Evolutionary conservation across 768 basidiomycete species (phyloP).

Genomic region (Lyophyllum decastes): DNA sequence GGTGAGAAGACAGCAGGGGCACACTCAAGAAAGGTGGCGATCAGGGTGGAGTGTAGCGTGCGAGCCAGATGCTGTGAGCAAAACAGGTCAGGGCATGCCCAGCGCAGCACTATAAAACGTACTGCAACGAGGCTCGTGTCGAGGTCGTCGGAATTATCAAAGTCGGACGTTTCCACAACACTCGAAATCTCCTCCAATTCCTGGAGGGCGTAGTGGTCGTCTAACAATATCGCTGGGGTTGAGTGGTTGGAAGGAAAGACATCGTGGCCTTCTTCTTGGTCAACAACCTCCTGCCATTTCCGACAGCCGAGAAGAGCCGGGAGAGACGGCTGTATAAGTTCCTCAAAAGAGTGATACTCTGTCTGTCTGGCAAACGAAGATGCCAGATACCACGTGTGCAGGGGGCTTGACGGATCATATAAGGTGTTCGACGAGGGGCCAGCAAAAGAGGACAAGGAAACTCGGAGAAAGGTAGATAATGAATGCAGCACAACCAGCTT

Average conservation of each 20-base stretch:
- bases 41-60: conserved; percentile 74
- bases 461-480: conserved; percentile 63
- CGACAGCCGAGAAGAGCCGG: conserved; percentile 6
- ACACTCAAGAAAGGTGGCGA: conserved; percentile 85
- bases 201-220: conserved; percentile 5
- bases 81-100: not conserved
- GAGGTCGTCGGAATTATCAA: conserved; percentile 1
- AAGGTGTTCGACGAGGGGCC: conserved; percentile 4
- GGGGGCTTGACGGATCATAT: conserved; percentile 2
- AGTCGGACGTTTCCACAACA: conserved; percentile 3
- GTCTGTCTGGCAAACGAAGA: conserved; percentile 54
- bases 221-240: not conserved
- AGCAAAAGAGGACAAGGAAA: conserved; percentile 37
- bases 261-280: conserved; percentile 36
- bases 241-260: conserved; percentile 29
- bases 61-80: conserved; percentile 61
- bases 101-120: not conserved
- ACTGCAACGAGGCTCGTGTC: conserved; percentile 7
- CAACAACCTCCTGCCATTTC: conserved; percentile 36
- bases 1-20: conserved; percentile 83
- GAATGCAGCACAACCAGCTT: conserved; percentile 78
- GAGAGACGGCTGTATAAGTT: conserved; percentile 35
- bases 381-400: conserved; percentile 66
- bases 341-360: conserved; percentile 57
- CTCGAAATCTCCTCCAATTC: conserved; percentile 10